Percentiles rank a stretch among this genome's conserved stretches.
Evolutionary conservation across 2,329 filamentous ascomycete genomes (phyloP).

Genomic region (Epichloe baconii): DNA sequence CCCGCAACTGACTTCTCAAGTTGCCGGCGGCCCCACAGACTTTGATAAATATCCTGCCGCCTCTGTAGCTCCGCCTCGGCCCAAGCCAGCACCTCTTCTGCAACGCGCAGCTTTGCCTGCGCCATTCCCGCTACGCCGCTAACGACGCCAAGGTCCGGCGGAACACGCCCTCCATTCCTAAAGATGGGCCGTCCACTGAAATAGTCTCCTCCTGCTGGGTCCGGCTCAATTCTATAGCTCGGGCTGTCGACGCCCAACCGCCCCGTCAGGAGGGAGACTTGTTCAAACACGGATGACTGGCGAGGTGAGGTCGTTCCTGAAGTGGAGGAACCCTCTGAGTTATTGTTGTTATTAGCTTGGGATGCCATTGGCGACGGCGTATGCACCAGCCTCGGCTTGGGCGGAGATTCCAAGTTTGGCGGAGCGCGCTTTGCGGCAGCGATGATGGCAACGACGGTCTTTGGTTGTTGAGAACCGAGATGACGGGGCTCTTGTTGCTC

Average conservation of each 20-base stretch:
- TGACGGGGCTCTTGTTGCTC: neutral
- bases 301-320: neutral
- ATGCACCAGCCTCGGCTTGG: neutral
- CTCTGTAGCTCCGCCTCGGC: slow-evolving; percentile 16
- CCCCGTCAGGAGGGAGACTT: slow-evolving; percentile 20
- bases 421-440: neutral
- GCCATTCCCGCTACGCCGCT: slow-evolving; percentile 20
- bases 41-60: slow-evolving; percentile 4
- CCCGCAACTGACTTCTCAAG: neutral
- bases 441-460: neutral
- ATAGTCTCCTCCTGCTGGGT: slow-evolving; percentile 11
- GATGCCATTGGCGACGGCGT: neutral
- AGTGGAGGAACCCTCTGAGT: neutral
- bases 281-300: slow-evolving; percentile 10
- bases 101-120: slow-evolving; percentile 25
- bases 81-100: slow-evolving; percentile 24
- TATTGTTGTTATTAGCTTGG: neutral
- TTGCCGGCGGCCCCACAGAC: slow-evolving; percentile 1
- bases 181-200: slow-evolving; percentile 26
- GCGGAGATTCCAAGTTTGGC: neutral
- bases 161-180: slow-evolving; percentile 16
- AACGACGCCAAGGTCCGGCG: slow-evolving; percentile 21
- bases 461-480: neutral
- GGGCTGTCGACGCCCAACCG: slow-evolving; percentile 21
- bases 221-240: slow-evolving; percentile 18